Evolutionary conservation across 805 yeast genomes (phyloP).

Genomic region (Metschnikowia amazonensis): DNA sequence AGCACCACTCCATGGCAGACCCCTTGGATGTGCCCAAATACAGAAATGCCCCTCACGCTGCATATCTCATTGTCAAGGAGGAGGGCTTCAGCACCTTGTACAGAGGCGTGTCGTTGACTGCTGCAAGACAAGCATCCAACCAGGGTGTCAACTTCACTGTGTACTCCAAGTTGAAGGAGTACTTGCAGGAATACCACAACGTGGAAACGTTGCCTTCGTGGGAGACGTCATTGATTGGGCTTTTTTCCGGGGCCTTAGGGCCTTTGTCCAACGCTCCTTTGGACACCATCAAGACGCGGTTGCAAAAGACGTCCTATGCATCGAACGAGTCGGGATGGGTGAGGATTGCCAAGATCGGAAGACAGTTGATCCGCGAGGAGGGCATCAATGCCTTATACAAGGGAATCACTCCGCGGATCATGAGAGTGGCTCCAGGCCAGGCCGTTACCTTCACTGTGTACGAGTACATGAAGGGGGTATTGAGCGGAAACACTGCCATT

Average conservation of each 20-base stretch:
- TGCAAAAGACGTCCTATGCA: slow-evolving; percentile 81
- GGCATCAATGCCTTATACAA: slow-evolving; percentile 75
- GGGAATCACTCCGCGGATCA: slow-evolving; percentile 97
- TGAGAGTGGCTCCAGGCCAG: slow-evolving; percentile 99
- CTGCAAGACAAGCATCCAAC: slow-evolving; percentile 96
- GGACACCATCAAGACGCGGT: slow-evolving; percentile 94
- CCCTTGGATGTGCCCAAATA: slow-evolving; percentile 80
- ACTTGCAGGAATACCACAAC: slow-evolving; percentile 58
- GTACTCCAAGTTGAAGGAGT: slow-evolving; percentile 77
- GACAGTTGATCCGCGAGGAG: slow-evolving; percentile 79
- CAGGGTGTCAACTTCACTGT: slow-evolving; percentile 98
- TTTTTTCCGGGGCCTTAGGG: slow-evolving; percentile 93
- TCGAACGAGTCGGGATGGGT: slow-evolving; percentile 67
- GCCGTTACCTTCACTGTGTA: slow-evolving; percentile 97
- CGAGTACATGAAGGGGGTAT: slow-evolving; percentile 72
- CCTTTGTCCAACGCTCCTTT: slow-evolving; percentile 97
- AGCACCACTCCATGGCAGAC: slow-evolving; percentile 83
- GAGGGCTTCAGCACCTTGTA: slow-evolving; percentile 88
- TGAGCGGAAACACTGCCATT: slow-evolving; percentile 35
- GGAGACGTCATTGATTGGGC: slow-evolving; percentile 91
- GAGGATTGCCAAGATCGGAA: slow-evolving; percentile 77
- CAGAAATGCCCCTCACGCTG: slow-evolving; percentile 89
- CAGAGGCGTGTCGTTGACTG: slow-evolving; percentile 93
- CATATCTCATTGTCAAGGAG: slow-evolving; percentile 75
- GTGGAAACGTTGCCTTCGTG: slow-evolving; percentile 73